phyloP scores from a whole-genome alignment of 805 yeast species.

The Candida boidinii region DNA sequence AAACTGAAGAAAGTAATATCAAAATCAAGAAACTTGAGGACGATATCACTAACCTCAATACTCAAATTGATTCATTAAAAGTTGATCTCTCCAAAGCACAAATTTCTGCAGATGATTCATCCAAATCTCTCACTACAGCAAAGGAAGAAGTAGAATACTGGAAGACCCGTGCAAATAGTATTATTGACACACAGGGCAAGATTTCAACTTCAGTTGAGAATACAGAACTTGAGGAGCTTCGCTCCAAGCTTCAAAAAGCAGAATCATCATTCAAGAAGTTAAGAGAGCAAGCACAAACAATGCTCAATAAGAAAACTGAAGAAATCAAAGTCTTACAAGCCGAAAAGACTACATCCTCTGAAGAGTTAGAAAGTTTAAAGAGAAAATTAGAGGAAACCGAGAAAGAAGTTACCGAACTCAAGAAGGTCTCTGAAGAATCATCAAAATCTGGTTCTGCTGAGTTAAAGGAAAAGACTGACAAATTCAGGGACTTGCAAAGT shows the following conservation, averaged over 20 bases:
- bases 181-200: constrained; percentile 3
- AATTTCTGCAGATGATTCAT: constrained; percentile 39
- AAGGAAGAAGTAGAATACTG: constrained; percentile 52
- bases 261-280: constrained; percentile 16
- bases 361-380: constrained; percentile 1
- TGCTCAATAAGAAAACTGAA: constrained; percentile 17
- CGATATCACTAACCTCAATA: constrained; percentile 3
- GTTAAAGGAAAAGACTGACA: constrained; percentile 4
- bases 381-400: constrained; percentile 5
- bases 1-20: constrained; percentile 6
- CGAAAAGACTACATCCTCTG: constrained; percentile 3
- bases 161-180: constrained; percentile 38
- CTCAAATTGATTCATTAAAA: constrained; percentile 9
- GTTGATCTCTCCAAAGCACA: constrained; percentile 15
- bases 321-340: constrained; percentile 13
- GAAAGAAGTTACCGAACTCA: constrained; percentile 8
- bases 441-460: neutral
- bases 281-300: constrained; percentile 22
- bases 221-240: constrained; percentile 1
- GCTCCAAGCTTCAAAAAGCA: neutral
- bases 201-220: constrained; percentile 3
- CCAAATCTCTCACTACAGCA: too few relatives aligned
- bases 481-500: constrained; percentile 5
- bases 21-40: constrained; percentile 3
- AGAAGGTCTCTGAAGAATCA: neutral